A percentile compares a stretch with the other conserved stretches of the same genome.
phyloP scores from a whole-genome alignment of 1,284 basidiomycete species.

The Leccinum griseonigrum region DNA sequence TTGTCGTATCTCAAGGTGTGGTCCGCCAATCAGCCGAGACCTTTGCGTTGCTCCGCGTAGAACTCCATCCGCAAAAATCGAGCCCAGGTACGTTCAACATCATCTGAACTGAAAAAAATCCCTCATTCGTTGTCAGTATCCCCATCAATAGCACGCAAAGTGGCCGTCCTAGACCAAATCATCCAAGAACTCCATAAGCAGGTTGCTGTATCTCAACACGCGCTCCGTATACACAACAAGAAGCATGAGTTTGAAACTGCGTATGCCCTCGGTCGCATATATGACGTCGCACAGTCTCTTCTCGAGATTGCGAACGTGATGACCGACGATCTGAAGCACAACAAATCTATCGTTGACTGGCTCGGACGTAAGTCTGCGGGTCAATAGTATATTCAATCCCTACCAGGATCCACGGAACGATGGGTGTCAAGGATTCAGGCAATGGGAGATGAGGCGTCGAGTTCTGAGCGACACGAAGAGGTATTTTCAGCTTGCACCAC shows the following conservation, averaged over 20 bases:
- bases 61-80: background rate
- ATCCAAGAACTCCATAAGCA: background rate
- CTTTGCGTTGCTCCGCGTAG: background rate
- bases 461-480: background rate
- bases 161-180: background rate
- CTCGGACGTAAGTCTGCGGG: background rate
- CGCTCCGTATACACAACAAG: background rate
- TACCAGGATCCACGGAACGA: too few species aligned
- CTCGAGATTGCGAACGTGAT: background rate
- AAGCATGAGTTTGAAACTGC: background rate
- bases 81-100: background rate
- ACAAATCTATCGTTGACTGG: background rate
- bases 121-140: background rate
- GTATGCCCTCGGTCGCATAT: background rate
- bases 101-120: background rate
- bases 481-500: background rate
- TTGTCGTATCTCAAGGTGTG: background rate
- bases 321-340: background rate
- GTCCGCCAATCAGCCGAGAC: background rate
- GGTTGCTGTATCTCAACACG: background rate
- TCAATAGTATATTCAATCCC: background rate
- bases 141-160: background rate
- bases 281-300: background rate
- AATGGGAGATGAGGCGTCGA: background rate
- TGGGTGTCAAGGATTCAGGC: too few species aligned